Conservation (phyloP, 441 rosid genomes). For the Arabidopsis hybrid region DNA sequence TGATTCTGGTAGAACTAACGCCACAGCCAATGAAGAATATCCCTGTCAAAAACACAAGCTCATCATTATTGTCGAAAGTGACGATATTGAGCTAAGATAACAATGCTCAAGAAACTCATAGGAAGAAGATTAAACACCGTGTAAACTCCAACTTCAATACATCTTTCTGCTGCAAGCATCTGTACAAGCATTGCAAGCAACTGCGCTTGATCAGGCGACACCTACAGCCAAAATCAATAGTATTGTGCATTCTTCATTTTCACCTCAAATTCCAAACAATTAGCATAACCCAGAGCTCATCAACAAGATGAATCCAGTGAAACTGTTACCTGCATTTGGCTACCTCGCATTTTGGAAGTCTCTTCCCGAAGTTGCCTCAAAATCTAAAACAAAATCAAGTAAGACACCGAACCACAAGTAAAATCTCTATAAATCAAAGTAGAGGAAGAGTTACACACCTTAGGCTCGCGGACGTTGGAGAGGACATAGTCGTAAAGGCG, state of each 20-base stretch:
- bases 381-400: constrained; percentile 50
- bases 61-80: neutral
- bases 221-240: constrained; percentile 48
- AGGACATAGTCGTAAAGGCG: constrained; percentile 80
- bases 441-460: constrained; percentile 47
- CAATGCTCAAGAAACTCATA: constrained; percentile 1
- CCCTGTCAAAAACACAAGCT: constrained; percentile 55
- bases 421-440: neutral
- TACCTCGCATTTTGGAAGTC: constrained; percentile 77
- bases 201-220: constrained; percentile 97
- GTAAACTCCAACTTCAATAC: constrained; percentile 94
- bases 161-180: constrained; percentile 80
- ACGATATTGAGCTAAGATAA: neutral
- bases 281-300: constrained; percentile 17
- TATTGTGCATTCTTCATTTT: no score
- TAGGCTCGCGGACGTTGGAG: constrained; percentile 84
- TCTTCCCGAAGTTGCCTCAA: constrained; percentile 83
- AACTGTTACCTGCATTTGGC: constrained; percentile 83
- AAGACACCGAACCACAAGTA: neutral
- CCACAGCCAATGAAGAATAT: constrained; percentile 90
- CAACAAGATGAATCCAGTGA: constrained; percentile 2
- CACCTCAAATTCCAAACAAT: neutral
- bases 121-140: constrained; percentile 55
- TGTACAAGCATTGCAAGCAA: constrained; percentile 90
- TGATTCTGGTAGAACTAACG: constrained; percentile 76